phyloP scores from a whole-genome alignment of 441 rosid genomes.

The Aquilaria agallochum region DNA sequence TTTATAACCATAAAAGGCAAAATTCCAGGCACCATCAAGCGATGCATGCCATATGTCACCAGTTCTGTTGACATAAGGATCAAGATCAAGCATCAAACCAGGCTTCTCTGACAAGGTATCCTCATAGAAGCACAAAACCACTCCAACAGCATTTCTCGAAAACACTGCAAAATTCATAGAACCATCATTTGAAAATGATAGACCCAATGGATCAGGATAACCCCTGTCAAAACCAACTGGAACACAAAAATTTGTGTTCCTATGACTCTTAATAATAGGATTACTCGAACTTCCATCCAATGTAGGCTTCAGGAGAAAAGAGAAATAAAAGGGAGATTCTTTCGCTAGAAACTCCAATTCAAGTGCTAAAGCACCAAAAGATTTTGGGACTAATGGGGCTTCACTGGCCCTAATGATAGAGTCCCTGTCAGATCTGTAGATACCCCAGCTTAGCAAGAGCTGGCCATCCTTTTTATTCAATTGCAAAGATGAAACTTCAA shows the following conservation, averaged over 20 bases:
- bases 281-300: constrained; percentile 24
- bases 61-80: constrained; percentile 75
- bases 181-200: constrained; percentile 58
- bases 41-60: constrained; percentile 92
- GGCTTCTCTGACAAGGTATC: constrained; percentile 49
- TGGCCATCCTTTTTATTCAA: constrained; percentile 23
- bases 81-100: constrained; percentile 88
- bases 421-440: constrained; percentile 58
- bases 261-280: constrained; percentile 54
- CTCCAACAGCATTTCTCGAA: constrained; percentile 50
- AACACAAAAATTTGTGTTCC: constrained; percentile 55
- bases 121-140: constrained; percentile 69
- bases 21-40: constrained; percentile 42
- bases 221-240: constrained; percentile 81
- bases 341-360: constrained; percentile 70
- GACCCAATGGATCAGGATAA: constrained; percentile 69
- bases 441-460: constrained; percentile 61
- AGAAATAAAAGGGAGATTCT: constrained; percentile 67
- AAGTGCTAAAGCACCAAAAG: constrained; percentile 36
- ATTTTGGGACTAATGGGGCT: constrained; percentile 38
- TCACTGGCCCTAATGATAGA: constrained; percentile 36
- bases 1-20: constrained; percentile 56
- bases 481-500: constrained; percentile 60
- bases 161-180: constrained; percentile 71
- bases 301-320: constrained; percentile 59